Conservation (phyloP, 441 rosid genomes). For the Corymbia calophylla region DNA sequence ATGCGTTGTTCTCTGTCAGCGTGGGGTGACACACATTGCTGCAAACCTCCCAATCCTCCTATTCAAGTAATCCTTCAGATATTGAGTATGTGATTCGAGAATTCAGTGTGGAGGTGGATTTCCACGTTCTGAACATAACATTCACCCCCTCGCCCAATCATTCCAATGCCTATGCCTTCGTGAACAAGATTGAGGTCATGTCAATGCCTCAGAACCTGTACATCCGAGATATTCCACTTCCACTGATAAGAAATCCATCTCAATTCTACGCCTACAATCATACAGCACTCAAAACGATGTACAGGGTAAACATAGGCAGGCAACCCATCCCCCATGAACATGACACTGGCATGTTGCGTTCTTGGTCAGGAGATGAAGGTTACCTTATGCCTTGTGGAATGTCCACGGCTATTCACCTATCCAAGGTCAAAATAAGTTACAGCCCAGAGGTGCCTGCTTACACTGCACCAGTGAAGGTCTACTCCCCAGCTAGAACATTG, state of each 20-base stretch:
- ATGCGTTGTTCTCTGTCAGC: constrained; percentile 9
- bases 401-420: background rate
- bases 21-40: constrained; percentile 3
- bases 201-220: constrained; percentile 9
- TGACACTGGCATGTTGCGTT: background rate
- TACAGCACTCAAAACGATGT: constrained; percentile 2
- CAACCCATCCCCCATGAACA: background rate
- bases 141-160: constrained; percentile 4
- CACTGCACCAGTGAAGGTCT: background rate
- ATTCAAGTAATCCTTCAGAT: background rate
- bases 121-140: constrained; percentile 5
- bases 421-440: background rate
- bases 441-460: background rate
- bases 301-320: constrained; percentile 9
- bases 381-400: background rate
- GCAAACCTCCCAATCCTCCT: background rate
- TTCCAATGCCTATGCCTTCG: constrained; percentile 12
- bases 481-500: constrained; percentile 1
- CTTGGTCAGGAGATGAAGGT: constrained; percentile 2
- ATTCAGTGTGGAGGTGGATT: background rate
- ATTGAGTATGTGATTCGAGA: background rate
- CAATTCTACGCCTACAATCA: background rate
- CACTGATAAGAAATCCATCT: background rate
- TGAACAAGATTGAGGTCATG: constrained; percentile 17
- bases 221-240: background rate